A percentile compares a stretch with the other conserved stretches of the same genome.
phyloP scores from a whole-genome alignment of 2,329 filamentous ascomycete genomes.

The Neopestalotiopsis clavispora region DNA sequence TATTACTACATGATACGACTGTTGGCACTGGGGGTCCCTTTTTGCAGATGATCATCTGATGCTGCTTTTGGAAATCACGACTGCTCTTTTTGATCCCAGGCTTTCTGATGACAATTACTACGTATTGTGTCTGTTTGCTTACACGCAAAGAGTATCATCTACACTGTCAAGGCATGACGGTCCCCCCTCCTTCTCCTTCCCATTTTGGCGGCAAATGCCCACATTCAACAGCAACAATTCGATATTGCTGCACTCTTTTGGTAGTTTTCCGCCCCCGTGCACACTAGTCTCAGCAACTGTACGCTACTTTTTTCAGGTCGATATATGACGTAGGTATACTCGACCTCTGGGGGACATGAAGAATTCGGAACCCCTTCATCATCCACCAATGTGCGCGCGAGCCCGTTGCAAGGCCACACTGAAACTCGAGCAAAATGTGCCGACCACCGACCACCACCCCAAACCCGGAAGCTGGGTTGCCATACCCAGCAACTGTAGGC shows the following conservation, averaged over 20 bases:
- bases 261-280: not conserved
- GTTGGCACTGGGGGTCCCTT: not conserved
- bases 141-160: not conserved
- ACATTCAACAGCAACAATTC: not conserved
- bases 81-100: not conserved
- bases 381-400: not conserved
- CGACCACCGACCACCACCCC: not conserved
- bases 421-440: not conserved
- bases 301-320: too few relatives aligned
- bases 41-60: not conserved
- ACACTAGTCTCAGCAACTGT: too few relatives aligned
- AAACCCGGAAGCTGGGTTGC: conserved; percentile 7
- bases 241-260: not conserved
- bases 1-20: not conserved
- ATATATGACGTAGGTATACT: too few relatives aligned
- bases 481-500: not conserved
- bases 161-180: not conserved
- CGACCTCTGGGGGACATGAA: not conserved
- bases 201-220: not conserved
- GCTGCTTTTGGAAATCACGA: not conserved
- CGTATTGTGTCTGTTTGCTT: not conserved
- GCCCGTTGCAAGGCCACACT: not conserved
- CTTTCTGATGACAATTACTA: too few relatives aligned
- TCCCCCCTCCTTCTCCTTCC: not conserved
- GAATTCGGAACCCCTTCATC: not conserved